Evolutionary conservation across 108 stramenopile genomes (phyloP).

Genomic region (Skeletonema menzelii): DNA sequence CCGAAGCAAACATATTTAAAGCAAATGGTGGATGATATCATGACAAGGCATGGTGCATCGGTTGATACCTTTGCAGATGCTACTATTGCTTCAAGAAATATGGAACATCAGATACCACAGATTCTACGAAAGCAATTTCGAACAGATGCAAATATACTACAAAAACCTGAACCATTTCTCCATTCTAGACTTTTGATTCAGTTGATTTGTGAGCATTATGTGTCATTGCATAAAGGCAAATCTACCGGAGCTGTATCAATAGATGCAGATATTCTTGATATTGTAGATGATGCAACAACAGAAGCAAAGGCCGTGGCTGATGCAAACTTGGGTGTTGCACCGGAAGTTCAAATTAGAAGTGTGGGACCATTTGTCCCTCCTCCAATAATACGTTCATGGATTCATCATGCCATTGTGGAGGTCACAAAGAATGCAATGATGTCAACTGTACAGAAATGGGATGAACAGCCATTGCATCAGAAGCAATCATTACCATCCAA

Average conservation of each 20-base stretch:
- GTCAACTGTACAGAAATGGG: slow-evolving; percentile 49
- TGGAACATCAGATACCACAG: neutral
- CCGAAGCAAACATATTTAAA: slow-evolving; percentile 30
- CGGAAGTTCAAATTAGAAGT: slow-evolving; percentile 30
- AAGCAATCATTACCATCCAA: slow-evolving; percentile 18
- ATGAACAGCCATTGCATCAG: neutral
- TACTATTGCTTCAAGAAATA: slow-evolving; percentile 44
- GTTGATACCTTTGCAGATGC: slow-evolving; percentile 74
- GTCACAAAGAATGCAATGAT: slow-evolving; percentile 77
- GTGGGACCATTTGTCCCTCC: slow-evolving; percentile 19
- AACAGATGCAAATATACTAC: slow-evolving; percentile 2
- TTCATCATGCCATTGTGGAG: slow-evolving; percentile 80
- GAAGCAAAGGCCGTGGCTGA: slow-evolving; percentile 77
- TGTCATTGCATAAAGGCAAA: slow-evolving; percentile 45
- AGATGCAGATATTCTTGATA: slow-evolving; percentile 33
- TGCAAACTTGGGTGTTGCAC: slow-evolving; percentile 55
- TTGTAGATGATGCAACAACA: slow-evolving; percentile 61
- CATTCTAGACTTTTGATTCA: slow-evolving; percentile 58
- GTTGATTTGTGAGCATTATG: slow-evolving; percentile 70
- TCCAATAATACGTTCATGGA: slow-evolving; percentile 77
- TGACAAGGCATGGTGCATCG: slow-evolving; percentile 68
- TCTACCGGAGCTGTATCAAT: slow-evolving; percentile 54
- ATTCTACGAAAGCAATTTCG: slow-evolving; percentile 12
- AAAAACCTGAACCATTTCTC: slow-evolving; percentile 40
- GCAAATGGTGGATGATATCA: slow-evolving; percentile 57